Conservation (phyloP, 2,329 filamentous ascomycete genomes). For the Aspergillus ochraceoroseus region DNA sequence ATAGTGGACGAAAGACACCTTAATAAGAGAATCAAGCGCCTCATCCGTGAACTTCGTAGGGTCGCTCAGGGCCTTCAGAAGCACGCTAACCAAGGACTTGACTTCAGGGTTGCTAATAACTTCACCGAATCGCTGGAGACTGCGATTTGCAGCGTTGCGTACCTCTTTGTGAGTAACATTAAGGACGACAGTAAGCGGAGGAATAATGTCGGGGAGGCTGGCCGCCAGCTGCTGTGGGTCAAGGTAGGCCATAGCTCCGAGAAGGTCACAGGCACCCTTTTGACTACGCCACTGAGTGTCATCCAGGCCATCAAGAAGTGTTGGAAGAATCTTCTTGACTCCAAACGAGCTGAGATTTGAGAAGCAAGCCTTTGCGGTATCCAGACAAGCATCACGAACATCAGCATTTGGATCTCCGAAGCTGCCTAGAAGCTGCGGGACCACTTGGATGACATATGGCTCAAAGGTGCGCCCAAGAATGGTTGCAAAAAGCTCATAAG, state of each 20-base stretch:
- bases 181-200: conserved; percentile 84
- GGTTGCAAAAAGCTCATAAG: conserved; percentile 82
- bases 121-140: conserved; percentile 94
- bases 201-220: conserved; percentile 93
- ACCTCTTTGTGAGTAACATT: conserved; percentile 99
- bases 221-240: conserved; percentile 90
- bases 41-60: conserved; percentile 96
- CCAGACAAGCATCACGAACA: conserved; percentile 86
- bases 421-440: conserved; percentile 79
- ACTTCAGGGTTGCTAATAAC: conserved; percentile 98
- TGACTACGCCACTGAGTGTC: conserved; percentile 98
- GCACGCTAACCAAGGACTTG: conserved; percentile 81
- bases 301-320: conserved; percentile 82
- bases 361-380: conserved; percentile 92
- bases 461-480: conserved; percentile 87
- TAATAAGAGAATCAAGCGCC: conserved; percentile 88
- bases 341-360: conserved; percentile 89
- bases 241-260: conserved; percentile 97
- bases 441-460: conserved; percentile 92
- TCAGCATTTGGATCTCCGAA: conserved; percentile 86
- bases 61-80: conserved; percentile 94
- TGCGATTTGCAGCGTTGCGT: conserved; percentile 82
- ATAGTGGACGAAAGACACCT: conserved; percentile 97
- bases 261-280: conserved; percentile 91
- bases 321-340: conserved; percentile 90